Base-by-base conservation (phyloP, 352 stramenopile genomes). In the Globisporangium paddicum region DNA sequence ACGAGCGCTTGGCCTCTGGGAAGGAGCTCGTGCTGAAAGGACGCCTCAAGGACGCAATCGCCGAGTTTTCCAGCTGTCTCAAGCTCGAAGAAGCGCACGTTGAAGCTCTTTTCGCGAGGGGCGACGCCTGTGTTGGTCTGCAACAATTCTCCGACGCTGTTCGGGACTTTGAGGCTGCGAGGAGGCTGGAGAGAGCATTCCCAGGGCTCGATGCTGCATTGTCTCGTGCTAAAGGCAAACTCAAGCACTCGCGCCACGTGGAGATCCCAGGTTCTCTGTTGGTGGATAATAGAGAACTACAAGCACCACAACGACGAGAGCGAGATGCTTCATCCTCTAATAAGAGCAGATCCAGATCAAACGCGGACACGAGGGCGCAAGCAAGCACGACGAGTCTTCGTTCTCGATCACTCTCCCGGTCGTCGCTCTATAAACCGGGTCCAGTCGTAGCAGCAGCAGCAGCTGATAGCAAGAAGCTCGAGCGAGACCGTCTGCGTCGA, bases 61-160 rank as follows among this genome's bases (percentile, higher is more conserved):
- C 14, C 3, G 74, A 83, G 59, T 79, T 79, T 35, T 52, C 58
- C n/a, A 77, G 62, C 52, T 69, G 66, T 2, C 46, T 83, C 1
- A 64, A 66, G 46, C 59, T 83, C 11, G 60, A 81, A 18, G 67
- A 75, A 2, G 21, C 9, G 1, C 65, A 81, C 35, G 30, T 40
- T 0, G 30, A 53, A 5, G 69, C 67, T 5, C 47, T 65, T 38
- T 51, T 54, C 34, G 32, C 63, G 9, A 69, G 73, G 19, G 71
- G 71, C 0, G 49, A 72, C 32, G 51, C 64, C 37, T 62, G 62
- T 28, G 44, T 63, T 0, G 47, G 62, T 19, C 23, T 69, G n/a
- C 66, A 63, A 14, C 66, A 71, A 25, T 73, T 72, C 7, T 51
- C 69, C 2, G 73, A 83, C 11, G 69, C 71, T 2, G 64, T 83